phyloP scores from a whole-genome alignment of 2,329 filamentous ascomycete genomes.

The Elsinoe fawcettii region DNA sequence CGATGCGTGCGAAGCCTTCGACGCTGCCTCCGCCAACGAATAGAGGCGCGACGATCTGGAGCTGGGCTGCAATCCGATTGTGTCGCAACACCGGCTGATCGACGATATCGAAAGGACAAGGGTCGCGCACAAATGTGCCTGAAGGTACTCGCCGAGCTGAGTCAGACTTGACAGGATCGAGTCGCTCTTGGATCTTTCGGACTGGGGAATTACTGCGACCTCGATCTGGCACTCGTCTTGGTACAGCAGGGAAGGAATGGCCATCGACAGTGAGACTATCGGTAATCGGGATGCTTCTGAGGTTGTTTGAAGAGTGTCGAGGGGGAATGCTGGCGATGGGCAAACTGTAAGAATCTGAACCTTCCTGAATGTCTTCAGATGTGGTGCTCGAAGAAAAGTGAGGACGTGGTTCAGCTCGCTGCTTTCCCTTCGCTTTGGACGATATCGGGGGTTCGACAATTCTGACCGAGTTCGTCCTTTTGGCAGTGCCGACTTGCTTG shows the following conservation, averaged over 20 bases:
- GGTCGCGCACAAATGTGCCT: constrained; percentile 42
- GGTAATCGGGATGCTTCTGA: neutral
- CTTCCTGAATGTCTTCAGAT: constrained; percentile 26
- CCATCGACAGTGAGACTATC: constrained; percentile 11
- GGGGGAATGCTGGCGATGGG: constrained; percentile 38
- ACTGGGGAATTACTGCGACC: constrained; percentile 44
- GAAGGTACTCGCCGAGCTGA: constrained; percentile 38
- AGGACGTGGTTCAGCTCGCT: constrained; percentile 12
- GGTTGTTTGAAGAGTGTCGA: constrained; percentile 37
- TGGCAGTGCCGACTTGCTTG: constrained; percentile 22
- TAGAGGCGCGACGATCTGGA: constrained; percentile 44
- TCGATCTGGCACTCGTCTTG: constrained; percentile 34
- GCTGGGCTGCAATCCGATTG: constrained; percentile 41
- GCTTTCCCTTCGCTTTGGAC: constrained; percentile 15
- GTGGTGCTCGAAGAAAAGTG: constrained; percentile 24
- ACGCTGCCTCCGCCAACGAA: constrained; percentile 50
- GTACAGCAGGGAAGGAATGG: constrained; percentile 8
- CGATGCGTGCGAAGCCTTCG: constrained; percentile 44
- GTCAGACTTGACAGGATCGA: constrained; percentile 38
- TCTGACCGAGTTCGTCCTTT: constrained; percentile 22
- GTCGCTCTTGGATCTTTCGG: constrained; percentile 34
- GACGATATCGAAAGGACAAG: constrained; percentile 41
- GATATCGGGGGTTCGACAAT: constrained; percentile 19
- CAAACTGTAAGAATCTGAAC: constrained; percentile 40
- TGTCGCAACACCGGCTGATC: constrained; percentile 44